Conservation (phyloP, 768 basidiomycete species). For the Termitomyces sp. region DNA sequence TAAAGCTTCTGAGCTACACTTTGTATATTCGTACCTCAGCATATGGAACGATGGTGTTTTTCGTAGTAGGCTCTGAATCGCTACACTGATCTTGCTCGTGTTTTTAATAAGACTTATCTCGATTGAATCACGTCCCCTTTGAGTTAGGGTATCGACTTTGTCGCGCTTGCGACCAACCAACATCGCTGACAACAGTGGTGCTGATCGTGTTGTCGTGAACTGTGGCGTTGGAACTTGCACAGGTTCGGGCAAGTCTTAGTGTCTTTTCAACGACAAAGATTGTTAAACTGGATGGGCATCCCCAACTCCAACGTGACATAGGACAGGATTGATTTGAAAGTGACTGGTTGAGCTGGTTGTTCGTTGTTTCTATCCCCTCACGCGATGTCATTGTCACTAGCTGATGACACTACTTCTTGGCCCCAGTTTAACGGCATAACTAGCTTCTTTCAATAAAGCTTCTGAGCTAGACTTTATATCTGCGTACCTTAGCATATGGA, state of each 20-base stretch:
- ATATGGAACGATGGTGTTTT: background rate
- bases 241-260: conserved; percentile 32
- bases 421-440: conserved; percentile 28
- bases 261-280: background rate
- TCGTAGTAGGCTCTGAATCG: background rate
- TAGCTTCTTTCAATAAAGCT: conserved; percentile 26
- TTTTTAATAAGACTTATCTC: background rate
- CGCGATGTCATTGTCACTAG: background rate
- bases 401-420: conserved; percentile 24
- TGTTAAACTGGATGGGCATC: too few species aligned
- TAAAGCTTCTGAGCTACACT: background rate
- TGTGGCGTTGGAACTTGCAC: conserved; percentile 52
- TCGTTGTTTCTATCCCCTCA: conserved; percentile 4
- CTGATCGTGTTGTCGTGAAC: conserved; percentile 48
- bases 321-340: conserved; percentile 47
- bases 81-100: background rate
- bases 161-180: conserved; percentile 38
- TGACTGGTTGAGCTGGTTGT: conserved; percentile 42
- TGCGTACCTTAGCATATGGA: background rate
- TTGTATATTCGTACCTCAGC: background rate
- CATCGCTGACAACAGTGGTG: conserved; percentile 40
- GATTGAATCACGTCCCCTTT: background rate
- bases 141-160: conserved; percentile 40
- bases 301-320: conserved; percentile 36
- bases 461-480: background rate